phyloP scores from a whole-genome alignment of 169 alveolate species.

The Plasmodium berghei region DNA sequence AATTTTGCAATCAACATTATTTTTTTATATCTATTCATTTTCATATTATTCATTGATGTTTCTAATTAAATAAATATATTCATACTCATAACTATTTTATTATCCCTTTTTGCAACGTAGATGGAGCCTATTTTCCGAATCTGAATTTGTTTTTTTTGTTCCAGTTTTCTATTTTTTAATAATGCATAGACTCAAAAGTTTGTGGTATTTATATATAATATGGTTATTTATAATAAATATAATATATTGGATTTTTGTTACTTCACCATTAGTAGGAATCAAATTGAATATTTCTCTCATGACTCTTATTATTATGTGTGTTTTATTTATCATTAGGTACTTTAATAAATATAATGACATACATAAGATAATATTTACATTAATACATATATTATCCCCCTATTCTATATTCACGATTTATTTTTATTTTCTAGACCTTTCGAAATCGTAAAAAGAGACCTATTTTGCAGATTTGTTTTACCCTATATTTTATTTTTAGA shows the following conservation, averaged over 20 bases:
- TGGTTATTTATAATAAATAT: conserved; percentile 34
- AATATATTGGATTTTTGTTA: conserved; percentile 24
- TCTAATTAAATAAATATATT: background rate
- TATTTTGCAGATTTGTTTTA: conserved; percentile 48
- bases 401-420: background rate
- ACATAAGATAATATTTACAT: too few species aligned
- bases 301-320: conserved; percentile 13
- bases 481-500: conserved; percentile 71
- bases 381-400: too few species aligned
- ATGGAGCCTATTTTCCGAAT: conserved; percentile 32
- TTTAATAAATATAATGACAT: background rate
- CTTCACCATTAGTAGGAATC: conserved; percentile 10
- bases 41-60: background rate
- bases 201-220: conserved; percentile 53
- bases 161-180: conserved; percentile 49
- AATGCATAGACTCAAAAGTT: conserved; percentile 53
- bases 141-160: conserved; percentile 22
- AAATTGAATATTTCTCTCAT: conserved; percentile 42
- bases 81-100: background rate
- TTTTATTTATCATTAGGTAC: conserved; percentile 51
- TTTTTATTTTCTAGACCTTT: conserved; percentile 33
- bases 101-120: conserved; percentile 3
- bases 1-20: background rate
- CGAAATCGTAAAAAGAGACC: conserved; percentile 60
- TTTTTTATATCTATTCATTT: conserved; percentile 3